These are phyloP conservation scores for Omphalotus guepiniiformis DNA, from an alignment of 768 basidiomycete genomes.

Conservation along the genomic window DNA sequence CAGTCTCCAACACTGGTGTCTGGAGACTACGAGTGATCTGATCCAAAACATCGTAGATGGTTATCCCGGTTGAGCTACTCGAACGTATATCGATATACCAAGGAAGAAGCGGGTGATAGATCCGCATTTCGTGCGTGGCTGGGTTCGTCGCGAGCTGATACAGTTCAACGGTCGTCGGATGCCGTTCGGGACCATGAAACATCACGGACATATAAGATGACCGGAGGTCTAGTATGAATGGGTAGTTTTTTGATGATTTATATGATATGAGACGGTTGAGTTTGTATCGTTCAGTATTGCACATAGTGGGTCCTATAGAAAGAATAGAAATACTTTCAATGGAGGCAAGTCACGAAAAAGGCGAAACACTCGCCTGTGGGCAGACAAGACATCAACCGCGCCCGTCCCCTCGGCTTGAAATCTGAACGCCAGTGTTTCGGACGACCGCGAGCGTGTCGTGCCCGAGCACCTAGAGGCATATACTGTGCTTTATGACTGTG, in stretches of 20 bases:
- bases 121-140: constrained; percentile 36
- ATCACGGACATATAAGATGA: background rate
- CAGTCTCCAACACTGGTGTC: constrained; percentile 31
- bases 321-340: too few relatives aligned
- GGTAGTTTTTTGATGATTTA: background rate
- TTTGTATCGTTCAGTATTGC: background rate
- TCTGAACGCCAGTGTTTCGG: too few relatives aligned
- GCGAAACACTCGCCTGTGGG: too few relatives aligned
- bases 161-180: constrained; percentile 27
- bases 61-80: constrained; percentile 33
- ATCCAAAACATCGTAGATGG: constrained; percentile 39
- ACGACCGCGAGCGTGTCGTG: too few relatives aligned
- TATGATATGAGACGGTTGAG: background rate
- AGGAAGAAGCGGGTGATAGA: constrained; percentile 41
- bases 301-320: background rate
- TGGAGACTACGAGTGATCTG: constrained; percentile 31
- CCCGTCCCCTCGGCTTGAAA: too few relatives aligned
- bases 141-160: constrained; percentile 38
- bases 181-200: constrained; percentile 4
- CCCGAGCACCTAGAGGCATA: too few relatives aligned
- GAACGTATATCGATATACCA: constrained; percentile 46
- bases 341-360: too few relatives aligned
- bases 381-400: too few relatives aligned
- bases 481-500: too few relatives aligned
- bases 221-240: constrained; percentile 2